Percentiles rank a stretch among this genome's conserved stretches.
These are phyloP conservation scores for Phaseolus lunatus DNA, from an alignment of 306 rosid species.

Conservation along the genomic window DNA sequence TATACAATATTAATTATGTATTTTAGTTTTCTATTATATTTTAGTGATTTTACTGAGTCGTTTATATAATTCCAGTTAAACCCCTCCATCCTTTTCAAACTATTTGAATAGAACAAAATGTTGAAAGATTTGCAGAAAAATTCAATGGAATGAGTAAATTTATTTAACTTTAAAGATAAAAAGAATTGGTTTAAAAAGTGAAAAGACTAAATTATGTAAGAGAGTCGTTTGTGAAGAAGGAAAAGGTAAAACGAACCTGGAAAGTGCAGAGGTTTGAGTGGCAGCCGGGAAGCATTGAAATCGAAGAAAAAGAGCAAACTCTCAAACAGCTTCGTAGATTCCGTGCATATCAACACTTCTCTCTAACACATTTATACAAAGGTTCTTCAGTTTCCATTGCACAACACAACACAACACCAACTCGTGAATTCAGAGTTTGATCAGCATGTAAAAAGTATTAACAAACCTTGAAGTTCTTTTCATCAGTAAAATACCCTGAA, in stretches of 20 bases:
- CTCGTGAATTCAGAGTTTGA: not conserved
- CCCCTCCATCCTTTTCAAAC: too few relatives aligned
- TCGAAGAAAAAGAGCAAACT: constrained; percentile 72
- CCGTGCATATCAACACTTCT: constrained; percentile 72
- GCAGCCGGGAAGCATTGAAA: constrained; percentile 68
- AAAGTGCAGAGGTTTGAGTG: constrained; percentile 63
- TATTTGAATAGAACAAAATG: too few relatives aligned
- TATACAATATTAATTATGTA: too few relatives aligned
- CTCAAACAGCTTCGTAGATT: constrained; percentile 72
- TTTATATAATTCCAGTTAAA: too few relatives aligned
- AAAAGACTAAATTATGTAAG: not conserved
- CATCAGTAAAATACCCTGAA: constrained; percentile 70
- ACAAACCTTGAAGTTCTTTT: constrained; percentile 80
- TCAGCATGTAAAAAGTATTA: not conserved
- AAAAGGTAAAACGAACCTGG: constrained; percentile 56
- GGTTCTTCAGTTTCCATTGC: too few relatives aligned
- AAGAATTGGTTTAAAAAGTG: not conserved
- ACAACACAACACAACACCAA: too few relatives aligned
- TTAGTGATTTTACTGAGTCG: too few relatives aligned
- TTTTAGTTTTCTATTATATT: too few relatives aligned
- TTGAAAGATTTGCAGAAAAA: too few relatives aligned
- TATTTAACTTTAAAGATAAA: not conserved
- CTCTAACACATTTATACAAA: constrained; percentile 53
- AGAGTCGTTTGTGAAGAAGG: too few relatives aligned
- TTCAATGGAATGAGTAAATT: not conserved